These are phyloP conservation scores for Candida mattraensis DNA, from an alignment of 805 yeast genomes.

Conservation along the genomic window DNA sequence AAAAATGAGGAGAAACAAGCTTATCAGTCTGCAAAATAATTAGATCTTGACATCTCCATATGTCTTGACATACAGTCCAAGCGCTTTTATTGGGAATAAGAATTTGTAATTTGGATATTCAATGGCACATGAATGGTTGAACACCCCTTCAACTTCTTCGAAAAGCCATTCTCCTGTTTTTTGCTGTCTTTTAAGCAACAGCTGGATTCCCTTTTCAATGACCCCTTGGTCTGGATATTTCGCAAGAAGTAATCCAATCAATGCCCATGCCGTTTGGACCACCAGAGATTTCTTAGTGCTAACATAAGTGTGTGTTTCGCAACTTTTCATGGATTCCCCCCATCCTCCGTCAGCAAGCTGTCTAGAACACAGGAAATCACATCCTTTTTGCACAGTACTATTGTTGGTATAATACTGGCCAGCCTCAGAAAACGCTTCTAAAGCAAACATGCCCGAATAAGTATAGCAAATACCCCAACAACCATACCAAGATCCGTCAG, in stretches of 20 bases:
- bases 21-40: neutral
- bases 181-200: conserved; percentile 66
- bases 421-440: conserved; percentile 82
- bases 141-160: conserved; percentile 92
- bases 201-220: conserved; percentile 59
- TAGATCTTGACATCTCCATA: conserved; percentile 24
- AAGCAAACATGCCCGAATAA: conserved; percentile 96
- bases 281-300: conserved; percentile 57
- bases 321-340: conserved; percentile 92
- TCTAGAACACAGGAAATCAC: conserved; percentile 75
- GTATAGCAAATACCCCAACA: conserved; percentile 97
- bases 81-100: conserved; percentile 87
- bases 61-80: conserved; percentile 60
- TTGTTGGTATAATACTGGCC: conserved; percentile 64
- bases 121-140: conserved; percentile 88
- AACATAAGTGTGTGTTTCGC: conserved; percentile 78
- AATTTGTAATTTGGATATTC: conserved; percentile 94
- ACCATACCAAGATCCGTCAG: conserved; percentile 97
- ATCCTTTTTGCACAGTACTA: conserved; percentile 65
- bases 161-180: conserved; percentile 80
- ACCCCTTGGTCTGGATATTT: conserved; percentile 70
- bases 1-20: conserved; percentile 51
- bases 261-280: conserved; percentile 93
- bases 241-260: conserved; percentile 78
- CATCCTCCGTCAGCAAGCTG: conserved; percentile 94